Evolutionary conservation across 768 basidiomycete genomes (phyloP).

Genomic region (Tricholoma sp.): DNA sequence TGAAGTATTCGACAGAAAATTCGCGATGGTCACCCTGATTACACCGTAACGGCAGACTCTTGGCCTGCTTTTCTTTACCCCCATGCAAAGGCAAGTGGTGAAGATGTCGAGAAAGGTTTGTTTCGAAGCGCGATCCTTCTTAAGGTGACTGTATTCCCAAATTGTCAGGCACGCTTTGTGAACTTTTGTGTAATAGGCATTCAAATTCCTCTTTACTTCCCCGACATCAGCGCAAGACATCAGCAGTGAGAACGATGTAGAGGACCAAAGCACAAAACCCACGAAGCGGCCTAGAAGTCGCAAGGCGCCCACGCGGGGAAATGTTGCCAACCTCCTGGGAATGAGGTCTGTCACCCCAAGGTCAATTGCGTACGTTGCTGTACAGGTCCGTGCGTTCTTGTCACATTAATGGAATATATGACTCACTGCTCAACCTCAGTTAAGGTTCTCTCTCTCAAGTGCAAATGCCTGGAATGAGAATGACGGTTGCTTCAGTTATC

Average conservation of each 20-base stretch:
- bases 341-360: slow-evolving; percentile 13
- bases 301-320: neutral
- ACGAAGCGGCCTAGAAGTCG: neutral
- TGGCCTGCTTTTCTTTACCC: slow-evolving; percentile 9
- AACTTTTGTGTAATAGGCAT: slow-evolving; percentile 8
- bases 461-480: slow-evolving; percentile 4
- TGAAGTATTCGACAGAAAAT: too few species aligned
- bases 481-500: slow-evolving; percentile 13
- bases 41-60: too few species aligned
- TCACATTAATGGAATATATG: too few species aligned
- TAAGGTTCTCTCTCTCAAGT: slow-evolving; percentile 12
- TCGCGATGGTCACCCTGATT: too few species aligned
- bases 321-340: slow-evolving; percentile 7
- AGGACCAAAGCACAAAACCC: neutral
- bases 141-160: slow-evolving; percentile 2
- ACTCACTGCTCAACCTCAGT: neutral
- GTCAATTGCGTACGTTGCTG: slow-evolving; percentile 19
- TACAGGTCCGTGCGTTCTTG: slow-evolving; percentile 12
- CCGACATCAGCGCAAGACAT: slow-evolving; percentile 12
- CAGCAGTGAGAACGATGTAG: neutral
- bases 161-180: too few species aligned
- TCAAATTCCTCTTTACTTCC: slow-evolving; percentile 15
- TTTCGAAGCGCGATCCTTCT: slow-evolving; percentile 6
- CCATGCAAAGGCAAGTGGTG: neutral
- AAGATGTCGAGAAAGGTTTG: slow-evolving; percentile 8